These are phyloP conservation scores for Senna tora DNA, from an alignment of 306 rosid species.

Conservation along the genomic window DNA sequence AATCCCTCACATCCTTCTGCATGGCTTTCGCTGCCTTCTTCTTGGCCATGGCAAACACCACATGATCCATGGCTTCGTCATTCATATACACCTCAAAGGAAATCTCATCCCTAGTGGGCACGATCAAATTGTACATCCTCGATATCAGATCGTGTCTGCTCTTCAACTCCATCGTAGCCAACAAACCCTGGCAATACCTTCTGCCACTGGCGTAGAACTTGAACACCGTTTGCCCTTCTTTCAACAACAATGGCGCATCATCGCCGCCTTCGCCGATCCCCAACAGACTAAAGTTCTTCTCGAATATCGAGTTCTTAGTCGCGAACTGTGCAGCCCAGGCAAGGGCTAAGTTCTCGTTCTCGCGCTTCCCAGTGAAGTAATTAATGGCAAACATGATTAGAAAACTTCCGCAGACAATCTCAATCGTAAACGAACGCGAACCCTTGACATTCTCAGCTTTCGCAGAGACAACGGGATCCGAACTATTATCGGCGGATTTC, in stretches of 20 bases:
- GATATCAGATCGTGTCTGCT: constrained; percentile 94
- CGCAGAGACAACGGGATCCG: constrained; percentile 38
- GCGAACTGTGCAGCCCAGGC: constrained; percentile 91
- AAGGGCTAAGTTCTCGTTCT: constrained; percentile 87
- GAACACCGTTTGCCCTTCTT: constrained; percentile 88
- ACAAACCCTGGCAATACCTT: constrained; percentile 82
- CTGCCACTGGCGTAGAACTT: constrained; percentile 96
- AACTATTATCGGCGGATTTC: constrained; percentile 33
- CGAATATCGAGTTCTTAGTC: constrained; percentile 67
- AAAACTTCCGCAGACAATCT: constrained; percentile 72
- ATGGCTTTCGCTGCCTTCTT: constrained; percentile 83
- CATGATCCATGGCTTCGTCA: constrained; percentile 91
- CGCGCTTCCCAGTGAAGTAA: constrained; percentile 85
- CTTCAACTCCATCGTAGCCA: constrained; percentile 92
- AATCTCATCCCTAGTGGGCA: constrained; percentile 81
- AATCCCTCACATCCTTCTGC: constrained; percentile 89
- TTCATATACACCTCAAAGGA: constrained; percentile 83
- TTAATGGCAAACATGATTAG: constrained; percentile 68
- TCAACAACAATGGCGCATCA: constrained; percentile 77
- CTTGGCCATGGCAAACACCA: constrained; percentile 81
- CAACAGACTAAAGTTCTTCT: constrained; percentile 79
- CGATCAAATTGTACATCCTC: constrained; percentile 69
- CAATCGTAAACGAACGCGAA: constrained; percentile 58
- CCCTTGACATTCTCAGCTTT: not conserved
- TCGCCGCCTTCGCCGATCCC: constrained; percentile 88